Base-by-base conservation (phyloP, 129 eudicot genomes). In the Solidago caesia region DNA sequence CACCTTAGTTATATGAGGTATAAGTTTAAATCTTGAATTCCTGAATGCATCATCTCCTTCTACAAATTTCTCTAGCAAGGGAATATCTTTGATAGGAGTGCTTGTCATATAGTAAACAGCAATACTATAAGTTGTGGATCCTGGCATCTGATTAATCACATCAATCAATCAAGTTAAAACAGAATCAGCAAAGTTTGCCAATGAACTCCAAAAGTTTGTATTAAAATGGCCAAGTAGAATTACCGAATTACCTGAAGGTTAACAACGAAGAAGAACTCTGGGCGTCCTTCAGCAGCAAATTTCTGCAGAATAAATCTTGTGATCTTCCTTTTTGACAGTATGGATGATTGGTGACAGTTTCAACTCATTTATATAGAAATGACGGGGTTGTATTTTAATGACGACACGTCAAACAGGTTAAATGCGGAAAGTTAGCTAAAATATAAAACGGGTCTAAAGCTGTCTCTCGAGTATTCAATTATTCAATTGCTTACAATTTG, bases 1-100 rank as follows among this genome's bases (percentile, higher is more conserved):
- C 33, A 89, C 96, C 96, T 85, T 72, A 8, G 93, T 85, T 57
- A 90, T 87, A 67, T 90, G 85, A 5, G 93, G 96, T 79, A 90
- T 90, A 72, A 90, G 92, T 75, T 87, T 90, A 77, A 90, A 87
- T 72, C 91, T 85, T 45, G 91, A 85, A 68, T 85, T 90, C 64
- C 91, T 87, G 65, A 75, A 90, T 4, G 93, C 78, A 48, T 87
- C 91, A 68, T 90, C 93, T 44, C 91, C 96, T 46, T 90, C 82
- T 21, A 90, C 86, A 81, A 90, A 90, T 7, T 78, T 69, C 71
- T 87, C 87, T 7, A 90, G 77, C 57, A 90, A 73, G 33, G 90
- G 90, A 43, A 72, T 49, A 21, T 82, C 79, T 80, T 72, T 70
- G 52, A 90, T 49, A 6, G 91, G 96, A 79, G 83, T 80, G 48